Evolutionary conservation across 2,329 filamentous ascomycete species (phyloP).

Genomic region (Cytospora leucostoma): DNA sequence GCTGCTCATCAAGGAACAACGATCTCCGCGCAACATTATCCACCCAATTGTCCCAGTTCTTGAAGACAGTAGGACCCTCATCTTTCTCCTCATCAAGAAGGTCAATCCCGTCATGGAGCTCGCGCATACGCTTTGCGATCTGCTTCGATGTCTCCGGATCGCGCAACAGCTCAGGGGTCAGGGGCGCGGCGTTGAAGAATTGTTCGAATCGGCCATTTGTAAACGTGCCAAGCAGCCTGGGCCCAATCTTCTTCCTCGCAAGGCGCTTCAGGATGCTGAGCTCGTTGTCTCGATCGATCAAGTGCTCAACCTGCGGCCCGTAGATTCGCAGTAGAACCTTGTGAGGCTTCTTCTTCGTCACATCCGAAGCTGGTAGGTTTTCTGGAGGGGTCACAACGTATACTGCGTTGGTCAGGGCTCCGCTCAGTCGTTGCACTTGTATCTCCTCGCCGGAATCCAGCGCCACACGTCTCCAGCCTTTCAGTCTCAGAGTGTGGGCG

Average conservation of each 20-base stretch:
- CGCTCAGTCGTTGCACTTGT: slow-evolving; percentile 76
- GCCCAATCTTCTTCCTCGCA: slow-evolving; percentile 89
- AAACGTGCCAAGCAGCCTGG: slow-evolving; percentile 87
- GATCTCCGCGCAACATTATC: slow-evolving; percentile 63
- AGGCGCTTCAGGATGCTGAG: slow-evolving; percentile 82
- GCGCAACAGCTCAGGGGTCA: slow-evolving; percentile 75
- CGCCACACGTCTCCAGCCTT: slow-evolving; percentile 86
- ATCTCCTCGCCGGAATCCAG: slow-evolving; percentile 69
- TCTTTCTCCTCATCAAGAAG: slow-evolving; percentile 76
- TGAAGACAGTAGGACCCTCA: slow-evolving; percentile 80
- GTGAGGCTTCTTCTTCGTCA: slow-evolving; percentile 45
- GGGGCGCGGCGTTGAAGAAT: slow-evolving; percentile 80
- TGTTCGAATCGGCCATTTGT: slow-evolving; percentile 95
- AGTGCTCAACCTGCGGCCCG: slow-evolving; percentile 89
- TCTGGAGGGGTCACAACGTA: slow-evolving; percentile 87
- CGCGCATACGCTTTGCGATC: slow-evolving; percentile 96
- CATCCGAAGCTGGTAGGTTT: slow-evolving; percentile 50
- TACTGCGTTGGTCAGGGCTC: slow-evolving; percentile 92
- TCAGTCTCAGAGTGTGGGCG: slow-evolving; percentile 83
- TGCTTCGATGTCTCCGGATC: slow-evolving; percentile 82
- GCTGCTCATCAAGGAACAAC: slow-evolving; percentile 54
- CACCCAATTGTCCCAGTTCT: slow-evolving; percentile 94
- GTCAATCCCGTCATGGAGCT: slow-evolving; percentile 92
- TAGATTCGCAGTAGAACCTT: slow-evolving; percentile 91
- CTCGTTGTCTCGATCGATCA: slow-evolving; percentile 92